phyloP scores from a whole-genome alignment of 2,329 filamentous ascomycete species.

The Alternaria sp. region DNA sequence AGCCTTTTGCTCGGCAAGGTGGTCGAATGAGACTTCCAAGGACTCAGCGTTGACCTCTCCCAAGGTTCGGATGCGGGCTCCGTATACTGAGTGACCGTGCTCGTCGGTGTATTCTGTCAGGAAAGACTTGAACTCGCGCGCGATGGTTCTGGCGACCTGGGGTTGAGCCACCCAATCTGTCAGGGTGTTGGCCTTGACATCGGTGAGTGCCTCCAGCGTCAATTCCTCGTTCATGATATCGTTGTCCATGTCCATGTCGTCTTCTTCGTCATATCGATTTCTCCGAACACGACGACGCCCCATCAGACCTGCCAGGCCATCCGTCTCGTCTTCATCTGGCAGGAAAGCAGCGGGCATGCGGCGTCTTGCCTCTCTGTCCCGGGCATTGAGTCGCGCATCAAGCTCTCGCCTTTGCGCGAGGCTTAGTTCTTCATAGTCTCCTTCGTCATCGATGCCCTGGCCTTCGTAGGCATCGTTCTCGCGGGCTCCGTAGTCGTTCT shows the following conservation, averaged over 20 bases:
- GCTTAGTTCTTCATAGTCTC: slow-evolving; percentile 75
- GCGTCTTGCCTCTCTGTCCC: slow-evolving; percentile 73
- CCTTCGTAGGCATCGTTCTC: slow-evolving; percentile 69
- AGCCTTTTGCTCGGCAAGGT: slow-evolving; percentile 87
- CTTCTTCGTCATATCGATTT: slow-evolving; percentile 93
- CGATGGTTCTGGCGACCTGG: slow-evolving; percentile 89
- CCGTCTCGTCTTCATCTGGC: slow-evolving; percentile 83
- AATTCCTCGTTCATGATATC: slow-evolving; percentile 97
- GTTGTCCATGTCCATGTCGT: slow-evolving; percentile 85
- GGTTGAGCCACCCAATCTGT: slow-evolving; percentile 95
- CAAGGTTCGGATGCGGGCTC: slow-evolving; percentile 90
- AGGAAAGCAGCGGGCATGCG: slow-evolving; percentile 76
- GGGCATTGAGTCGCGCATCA: slow-evolving; percentile 73
- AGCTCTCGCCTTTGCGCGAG: slow-evolving; percentile 70
- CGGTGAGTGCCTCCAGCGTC: slow-evolving; percentile 85
- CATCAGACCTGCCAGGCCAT: slow-evolving; percentile 82
- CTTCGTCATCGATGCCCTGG: slow-evolving; percentile 79
- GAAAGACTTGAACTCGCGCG: slow-evolving; percentile 96
- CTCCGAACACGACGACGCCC: slow-evolving; percentile 83
- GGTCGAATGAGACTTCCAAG: slow-evolving; percentile 93
- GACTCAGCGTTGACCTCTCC: slow-evolving; percentile 97
- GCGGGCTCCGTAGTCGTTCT: slow-evolving; percentile 63
- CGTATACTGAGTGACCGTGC: slow-evolving; percentile 89
- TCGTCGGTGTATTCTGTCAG: slow-evolving; percentile 94
- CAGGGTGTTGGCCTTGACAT: slow-evolving; percentile 90